phyloP scores from a whole-genome alignment of 2,329 filamentous ascomycete genomes.

The Hypocrella siamensis region DNA sequence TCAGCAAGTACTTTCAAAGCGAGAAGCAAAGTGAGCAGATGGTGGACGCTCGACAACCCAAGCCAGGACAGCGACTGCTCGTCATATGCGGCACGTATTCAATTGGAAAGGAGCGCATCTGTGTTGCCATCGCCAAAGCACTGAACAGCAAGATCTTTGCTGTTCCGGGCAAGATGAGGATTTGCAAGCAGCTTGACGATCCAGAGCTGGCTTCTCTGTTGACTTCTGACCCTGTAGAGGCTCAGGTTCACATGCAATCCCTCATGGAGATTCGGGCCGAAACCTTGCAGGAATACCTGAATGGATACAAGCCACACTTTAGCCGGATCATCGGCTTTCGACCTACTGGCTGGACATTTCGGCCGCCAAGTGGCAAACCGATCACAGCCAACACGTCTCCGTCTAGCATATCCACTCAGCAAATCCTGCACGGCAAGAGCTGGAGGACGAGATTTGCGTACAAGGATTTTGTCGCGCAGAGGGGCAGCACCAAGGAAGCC shows the following conservation, averaged over 20 bases:
- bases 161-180: slow-evolving; percentile 63
- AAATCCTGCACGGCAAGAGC: slow-evolving; percentile 39
- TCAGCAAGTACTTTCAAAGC: slow-evolving; percentile 38
- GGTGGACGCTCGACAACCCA: slow-evolving; percentile 7
- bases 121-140: slow-evolving; percentile 77
- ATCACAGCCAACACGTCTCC: slow-evolving; percentile 39
- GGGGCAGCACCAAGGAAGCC: slow-evolving; percentile 67
- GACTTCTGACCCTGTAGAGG: slow-evolving; percentile 65
- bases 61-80: slow-evolving; percentile 46
- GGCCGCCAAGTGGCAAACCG: slow-evolving; percentile 40
- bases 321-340: slow-evolving; percentile 78
- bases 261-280: slow-evolving; percentile 88
- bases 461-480: slow-evolving; percentile 61
- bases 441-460: slow-evolving; percentile 66
- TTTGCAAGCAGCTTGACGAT: slow-evolving; percentile 75
- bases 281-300: slow-evolving; percentile 79
- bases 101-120: slow-evolving; percentile 95
- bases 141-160: slow-evolving; percentile 83
- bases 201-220: slow-evolving; percentile 62
- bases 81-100: slow-evolving; percentile 94
- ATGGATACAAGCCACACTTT: slow-evolving; percentile 66
- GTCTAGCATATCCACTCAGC: slow-evolving; percentile 29
- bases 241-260: slow-evolving; percentile 96
- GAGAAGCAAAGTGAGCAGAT: slow-evolving; percentile 15
- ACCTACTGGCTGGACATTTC: slow-evolving; percentile 89